Base-by-base conservation (phyloP, 2,329 filamentous ascomycete species). In the Alternaria incomplexa region DNA sequence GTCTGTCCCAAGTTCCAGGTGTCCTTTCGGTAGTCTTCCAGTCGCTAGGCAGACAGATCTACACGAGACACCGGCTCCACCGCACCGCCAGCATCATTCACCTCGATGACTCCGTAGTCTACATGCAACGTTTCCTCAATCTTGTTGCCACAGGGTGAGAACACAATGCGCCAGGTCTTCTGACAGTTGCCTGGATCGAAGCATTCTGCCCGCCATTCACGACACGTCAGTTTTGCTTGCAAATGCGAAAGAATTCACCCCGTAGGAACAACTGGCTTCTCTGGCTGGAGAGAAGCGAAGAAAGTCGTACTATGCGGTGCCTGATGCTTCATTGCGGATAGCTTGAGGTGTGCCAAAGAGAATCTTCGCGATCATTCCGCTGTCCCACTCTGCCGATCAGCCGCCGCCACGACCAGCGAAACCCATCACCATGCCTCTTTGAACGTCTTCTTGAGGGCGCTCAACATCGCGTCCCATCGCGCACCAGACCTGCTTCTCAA, bases 51-150 rank as follows among this genome's bases (percentile, higher is more conserved):
- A 32, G 44, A 56, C 43, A 4, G 50, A 36, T 58, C 50, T 50
- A 62, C 53, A 23, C 46, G 30, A 52, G 28, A 52, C 48, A 52
- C 30, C 4, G 48, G 48, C 40, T 36, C 55, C 56, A 44, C 55
- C 43, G 12, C 56, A 44, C 55, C 43, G 12, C 51, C 12, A 52
- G 47, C 40, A 47, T 26, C 22, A 43, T 53, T 43, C 54, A 53
- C 48, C 44, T 58, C 44, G 23, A 53, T 58, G 59, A 58, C 59
- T 62, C 55, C 32, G 58, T 30, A 8, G 20, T 36, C 47, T 44
- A 62, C 12, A 25, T 58, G 59, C 55, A 62, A 62, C 59, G 59
- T 62, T 26, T 48, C 48, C 59, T 52, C 28, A 52, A 51, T 25
- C 20, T 13, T 52, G 6, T 25, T 52, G 30, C 48, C 30, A 40